A percentile compares a stretch with the other conserved stretches of the same genome.
Conservation (phyloP, 331 rosid genomes). For the Malus hybrid region DNA sequence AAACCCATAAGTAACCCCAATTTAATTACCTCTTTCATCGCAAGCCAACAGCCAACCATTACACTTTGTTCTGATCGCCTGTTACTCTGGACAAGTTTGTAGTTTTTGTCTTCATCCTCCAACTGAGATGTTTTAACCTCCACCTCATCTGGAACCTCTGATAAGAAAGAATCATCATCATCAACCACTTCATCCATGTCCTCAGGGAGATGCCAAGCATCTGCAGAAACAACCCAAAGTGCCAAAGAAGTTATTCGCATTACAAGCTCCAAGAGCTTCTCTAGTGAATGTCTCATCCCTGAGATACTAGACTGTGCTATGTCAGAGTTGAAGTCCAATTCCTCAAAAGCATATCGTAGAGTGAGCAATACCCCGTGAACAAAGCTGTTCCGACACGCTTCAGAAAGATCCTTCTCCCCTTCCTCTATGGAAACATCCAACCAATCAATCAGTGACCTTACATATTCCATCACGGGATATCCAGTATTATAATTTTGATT, state of each 20-base stretch:
- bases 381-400: conserved; percentile 82
- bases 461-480: conserved; percentile 56
- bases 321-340: conserved; percentile 74
- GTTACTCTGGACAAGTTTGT: conserved; percentile 34
- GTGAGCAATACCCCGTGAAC: conserved; percentile 90
- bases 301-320: conserved; percentile 33
- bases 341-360: conserved; percentile 94
- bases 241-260: conserved; percentile 86
- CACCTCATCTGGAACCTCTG: conserved; percentile 47
- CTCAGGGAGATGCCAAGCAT: conserved; percentile 92
- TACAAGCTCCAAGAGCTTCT: conserved; percentile 65
- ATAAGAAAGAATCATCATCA: conserved; percentile 52
- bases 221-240: conserved; percentile 94
- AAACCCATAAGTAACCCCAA: background rate
- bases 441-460: conserved; percentile 86
- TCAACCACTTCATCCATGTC: conserved; percentile 79
- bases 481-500: conserved; percentile 26
- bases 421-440: conserved; percentile 52
- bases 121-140: conserved; percentile 28
- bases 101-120: conserved; percentile 37
- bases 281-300: conserved; percentile 59
- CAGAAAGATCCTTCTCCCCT: conserved; percentile 84
- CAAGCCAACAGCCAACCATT: conserved; percentile 99
- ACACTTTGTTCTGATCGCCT: conserved; percentile 77
- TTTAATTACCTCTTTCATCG: conserved; percentile 90